A percentile compares a stretch with the other conserved stretches of the same genome.
Conservation (phyloP, 805 yeast species). For the Hanseniaspora singularis region DNA sequence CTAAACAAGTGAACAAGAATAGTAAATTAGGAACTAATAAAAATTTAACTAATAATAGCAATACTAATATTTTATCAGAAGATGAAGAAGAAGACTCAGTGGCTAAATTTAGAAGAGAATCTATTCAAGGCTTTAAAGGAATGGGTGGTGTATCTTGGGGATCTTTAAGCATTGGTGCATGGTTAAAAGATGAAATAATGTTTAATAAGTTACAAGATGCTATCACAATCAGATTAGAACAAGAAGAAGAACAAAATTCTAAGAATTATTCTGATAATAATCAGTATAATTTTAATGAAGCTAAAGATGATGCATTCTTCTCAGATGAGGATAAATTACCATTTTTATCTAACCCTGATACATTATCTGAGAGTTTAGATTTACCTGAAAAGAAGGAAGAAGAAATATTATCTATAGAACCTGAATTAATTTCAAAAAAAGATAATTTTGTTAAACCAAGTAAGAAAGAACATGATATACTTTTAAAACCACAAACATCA, state of each 20-base stretch:
- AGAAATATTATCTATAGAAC: neutral
- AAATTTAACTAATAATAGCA: neutral
- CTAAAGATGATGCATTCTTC: conserved; percentile 13
- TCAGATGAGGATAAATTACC: neutral
- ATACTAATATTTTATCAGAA: neutral
- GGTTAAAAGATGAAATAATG: conserved; percentile 90
- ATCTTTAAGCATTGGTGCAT: conserved; percentile 82
- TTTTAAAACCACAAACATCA: conserved; percentile 27
- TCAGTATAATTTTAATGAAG: conserved; percentile 17
- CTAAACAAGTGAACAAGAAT: neutral
- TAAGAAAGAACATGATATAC: neutral
- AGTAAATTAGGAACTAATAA: neutral
- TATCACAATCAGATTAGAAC: conserved; percentile 16
- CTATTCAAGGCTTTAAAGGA: conserved; percentile 91
- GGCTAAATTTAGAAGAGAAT: conserved; percentile 64
- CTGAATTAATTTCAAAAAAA: too few relatives aligned
- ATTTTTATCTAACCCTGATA: neutral
- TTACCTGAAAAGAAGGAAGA: neutral
- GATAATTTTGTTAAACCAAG: neutral
- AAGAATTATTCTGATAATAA: neutral
- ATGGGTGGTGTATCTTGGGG: conserved; percentile 99
- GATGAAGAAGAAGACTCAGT: conserved; percentile 15
- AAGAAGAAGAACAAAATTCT: conserved; percentile 13
- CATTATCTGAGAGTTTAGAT: too few relatives aligned
- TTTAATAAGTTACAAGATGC: conserved; percentile 30